A percentile compares a stretch with the other conserved stretches of the same genome.
These are phyloP conservation scores for Syzygium jambos DNA, from an alignment of 345 rosid species.

Conservation along the genomic window DNA sequence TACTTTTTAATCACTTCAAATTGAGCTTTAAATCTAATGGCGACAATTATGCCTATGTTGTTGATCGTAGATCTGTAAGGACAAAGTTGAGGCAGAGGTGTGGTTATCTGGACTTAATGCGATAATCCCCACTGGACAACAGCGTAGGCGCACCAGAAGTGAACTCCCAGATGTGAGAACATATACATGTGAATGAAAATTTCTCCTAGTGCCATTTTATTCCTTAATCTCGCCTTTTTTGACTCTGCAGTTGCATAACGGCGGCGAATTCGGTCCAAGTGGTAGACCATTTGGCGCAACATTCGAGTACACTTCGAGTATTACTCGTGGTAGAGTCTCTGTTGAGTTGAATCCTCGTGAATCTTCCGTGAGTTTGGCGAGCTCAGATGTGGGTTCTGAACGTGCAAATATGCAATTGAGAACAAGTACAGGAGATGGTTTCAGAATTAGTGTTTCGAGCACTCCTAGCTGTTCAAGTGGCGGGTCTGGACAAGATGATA, in stretches of 20 bases:
- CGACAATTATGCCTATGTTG: not conserved
- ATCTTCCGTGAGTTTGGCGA: conserved; percentile 22
- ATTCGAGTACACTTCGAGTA: conserved; percentile 35
- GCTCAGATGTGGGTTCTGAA: conserved; percentile 83
- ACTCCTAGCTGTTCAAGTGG: conserved; percentile 91
- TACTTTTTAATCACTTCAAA: not conserved
- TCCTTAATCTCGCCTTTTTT: not conserved
- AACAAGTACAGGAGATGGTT: conserved; percentile 79
- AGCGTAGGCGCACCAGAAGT: conserved; percentile 51
- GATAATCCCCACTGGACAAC: conserved; percentile 33
- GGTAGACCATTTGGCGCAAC: conserved; percentile 42
- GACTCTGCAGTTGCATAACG: conserved; percentile 45
- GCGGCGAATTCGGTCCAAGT: conserved; percentile 29
- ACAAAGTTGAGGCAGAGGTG: conserved; percentile 83
- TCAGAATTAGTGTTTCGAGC: conserved; percentile 90
- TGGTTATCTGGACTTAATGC: conserved; percentile 85
- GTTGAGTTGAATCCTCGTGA: conserved; percentile 40
- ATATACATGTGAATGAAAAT: not conserved
- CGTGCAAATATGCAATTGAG: conserved; percentile 84
- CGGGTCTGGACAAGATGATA: conserved; percentile 97
- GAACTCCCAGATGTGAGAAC: conserved; percentile 65
- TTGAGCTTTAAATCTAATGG: not conserved
- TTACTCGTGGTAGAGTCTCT: conserved; percentile 48
- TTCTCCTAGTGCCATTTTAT: not conserved
- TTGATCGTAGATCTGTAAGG: conserved; percentile 83